Base-by-base conservation (phyloP, 768 basidiomycete genomes). In the Panaeolus papilionaceus region DNA sequence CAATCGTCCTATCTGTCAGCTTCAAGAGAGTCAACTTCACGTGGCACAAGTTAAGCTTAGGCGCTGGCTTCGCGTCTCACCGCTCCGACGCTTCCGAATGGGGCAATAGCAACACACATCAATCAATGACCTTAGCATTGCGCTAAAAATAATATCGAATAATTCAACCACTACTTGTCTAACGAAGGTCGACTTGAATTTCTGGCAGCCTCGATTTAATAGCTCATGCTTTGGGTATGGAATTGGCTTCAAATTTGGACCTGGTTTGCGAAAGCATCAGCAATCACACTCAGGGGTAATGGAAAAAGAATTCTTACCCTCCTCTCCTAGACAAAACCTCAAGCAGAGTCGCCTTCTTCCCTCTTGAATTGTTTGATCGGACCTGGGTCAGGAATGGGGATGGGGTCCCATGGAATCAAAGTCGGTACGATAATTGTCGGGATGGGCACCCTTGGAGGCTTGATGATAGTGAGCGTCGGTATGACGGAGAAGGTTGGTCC, bases 291-390 rank as follows among this genome's bases (percentile, higher is more conserved):
- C 11, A 44, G 14, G 2, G 42, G 5, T 33, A 33, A 18, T 6
- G 16, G 11, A 16, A 18, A 9, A 44, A 44, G 18, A 44, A 14
- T 14, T 16, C 42, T 44, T 18, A 44, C 42, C 42, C 12, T 44
- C 33, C 33, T 44, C 42, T 44, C 18, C 1, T 3, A 18, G 16
- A 44, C 23, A 23, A 51, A n/a, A 51, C 26, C 7, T 44, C 42
- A 28, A 58, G 28, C 54, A 37, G 54, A 28, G 33, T 58, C 14
- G 3, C 4, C 54, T 7, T 33, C 54, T 23, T 33, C 54, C 33
- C 54, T 58, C 54, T 58, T 58, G 28, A 58, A 58, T 58, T 33
- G 26, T 7, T 37, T 33, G n/a, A 58, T 58, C 14, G 54, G 54
- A 8, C 28, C 54, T 33, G 54, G 54, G 54, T 33, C 54, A 18